Evolutionary conservation across 768 basidiomycete genomes (phyloP), one percentile per base, ranked within the genome.

Genomic region (Dacryopinax spathularia): DNA sequence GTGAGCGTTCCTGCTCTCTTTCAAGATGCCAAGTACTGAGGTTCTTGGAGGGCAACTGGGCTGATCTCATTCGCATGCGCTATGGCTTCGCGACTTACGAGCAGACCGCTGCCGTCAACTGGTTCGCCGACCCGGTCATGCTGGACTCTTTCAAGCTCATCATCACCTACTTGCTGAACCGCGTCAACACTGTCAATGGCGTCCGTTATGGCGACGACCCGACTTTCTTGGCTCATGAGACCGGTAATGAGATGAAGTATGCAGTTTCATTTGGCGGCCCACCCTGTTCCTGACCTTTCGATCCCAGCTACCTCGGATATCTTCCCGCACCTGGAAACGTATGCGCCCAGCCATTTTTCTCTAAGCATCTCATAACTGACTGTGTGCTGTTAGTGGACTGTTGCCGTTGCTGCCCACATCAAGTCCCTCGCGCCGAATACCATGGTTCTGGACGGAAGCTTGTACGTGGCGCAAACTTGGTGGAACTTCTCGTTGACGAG

Each of bases 41-140:
- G 7, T 5, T 9, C 3, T 10, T 13, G 25, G 9, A 56, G 48
- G 48, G 48, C 29, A 56, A 56, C 20, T 56, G 48, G 48, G 48
- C 48, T 9, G 48, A 56, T 56, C 48, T 56, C 48, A 56, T 56
- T 56, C 48, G 48, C 25, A 56, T 56, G 48, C 48, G 48, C 13
- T 56, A 56, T 56, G 48, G 48, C 5, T 56, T 56, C 31, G 48
- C 48, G 9, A 56, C 48, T 29, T 56, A 56, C 48, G 48, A 56
- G 48, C 25, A 56, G 25, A 56, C 48, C 25, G 25, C 25, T 56
- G 48, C 48, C 7, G 48, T 56, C 48, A 56, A 56, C 29, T 56
- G 48, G 48, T 56, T 56, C 20, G 48, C 48, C 29, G 48, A 56
- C 25, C 48, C 48, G 13, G 29, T 56, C 5, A 56, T 56, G 48